A percentile compares a stretch with the other conserved stretches of the same genome.
Conservation (phyloP, 345 rosid species). For the Brassica juncea region DNA sequence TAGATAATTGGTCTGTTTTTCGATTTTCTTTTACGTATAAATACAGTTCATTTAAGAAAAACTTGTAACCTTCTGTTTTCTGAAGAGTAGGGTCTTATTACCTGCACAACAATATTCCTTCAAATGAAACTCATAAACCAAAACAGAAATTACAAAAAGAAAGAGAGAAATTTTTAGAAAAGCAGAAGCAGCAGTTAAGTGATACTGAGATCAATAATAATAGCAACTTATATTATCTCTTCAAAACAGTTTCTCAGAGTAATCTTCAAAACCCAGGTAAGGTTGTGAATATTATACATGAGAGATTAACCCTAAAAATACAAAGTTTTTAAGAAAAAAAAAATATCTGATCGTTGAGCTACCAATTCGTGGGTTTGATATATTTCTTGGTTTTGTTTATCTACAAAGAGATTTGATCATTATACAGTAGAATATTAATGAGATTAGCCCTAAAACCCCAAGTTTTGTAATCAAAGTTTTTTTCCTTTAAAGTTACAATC, state of each 20-base stretch:
- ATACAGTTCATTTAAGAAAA: slow-evolving; percentile 37
- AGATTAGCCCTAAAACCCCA: neutral
- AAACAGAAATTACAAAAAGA: slow-evolving; percentile 14
- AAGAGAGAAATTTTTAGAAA: slow-evolving; percentile 26
- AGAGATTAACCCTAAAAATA: slow-evolving; percentile 7
- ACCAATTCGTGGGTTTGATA: neutral
- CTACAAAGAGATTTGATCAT: slow-evolving; percentile 1
- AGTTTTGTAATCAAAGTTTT: neutral
- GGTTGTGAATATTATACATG: neutral
- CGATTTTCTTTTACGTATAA: slow-evolving; percentile 38
- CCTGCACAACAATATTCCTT: slow-evolving; percentile 37
- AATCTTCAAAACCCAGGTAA: slow-evolving; percentile 29
- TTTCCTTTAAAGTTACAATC: neutral
- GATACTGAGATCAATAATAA: slow-evolving; percentile 29
- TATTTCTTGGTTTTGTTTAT: slow-evolving; percentile 20
- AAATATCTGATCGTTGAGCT: neutral
- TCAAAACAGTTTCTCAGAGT: slow-evolving; percentile 7
- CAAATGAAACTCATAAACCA: slow-evolving; percentile 28
- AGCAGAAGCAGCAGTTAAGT: slow-evolving; percentile 42
- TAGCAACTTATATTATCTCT: slow-evolving; percentile 4
- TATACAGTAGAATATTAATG: neutral
- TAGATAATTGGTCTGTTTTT: slow-evolving; percentile 41
- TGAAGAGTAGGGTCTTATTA: slow-evolving; percentile 44
- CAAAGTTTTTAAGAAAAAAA: too few relatives aligned
- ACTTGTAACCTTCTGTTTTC: slow-evolving; percentile 38